A percentile compares a stretch with the other conserved stretches of the same genome.
These are phyloP conservation scores for Chytriomyces confervae DNA, from an alignment of 192 early-diverging fungal genomes.

Conservation along the genomic window DNA sequence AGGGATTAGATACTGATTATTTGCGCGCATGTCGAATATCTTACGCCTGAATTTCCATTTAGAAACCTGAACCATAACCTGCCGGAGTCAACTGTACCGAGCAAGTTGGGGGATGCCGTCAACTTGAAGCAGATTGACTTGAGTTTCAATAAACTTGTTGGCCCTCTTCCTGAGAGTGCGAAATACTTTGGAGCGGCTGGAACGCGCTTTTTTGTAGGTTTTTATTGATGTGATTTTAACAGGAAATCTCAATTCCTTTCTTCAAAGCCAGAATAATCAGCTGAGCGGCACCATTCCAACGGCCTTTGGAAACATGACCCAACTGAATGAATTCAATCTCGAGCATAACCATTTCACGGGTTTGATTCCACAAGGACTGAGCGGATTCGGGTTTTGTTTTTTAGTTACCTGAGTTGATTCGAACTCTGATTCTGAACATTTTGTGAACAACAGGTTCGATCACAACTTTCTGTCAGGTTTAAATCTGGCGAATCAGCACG, in stretches of 20 bases:
- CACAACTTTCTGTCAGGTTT: neutral
- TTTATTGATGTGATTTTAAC: neutral
- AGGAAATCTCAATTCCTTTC: neutral
- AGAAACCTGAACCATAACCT: neutral
- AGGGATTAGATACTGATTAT: neutral
- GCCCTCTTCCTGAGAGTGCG: neutral
- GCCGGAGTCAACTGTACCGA: neutral
- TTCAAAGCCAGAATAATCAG: neutral
- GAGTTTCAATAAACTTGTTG: neutral
- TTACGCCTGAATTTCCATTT: too few species aligned
- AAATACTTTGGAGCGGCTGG: neutral
- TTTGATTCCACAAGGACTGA: neutral
- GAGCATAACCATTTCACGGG: constrained; percentile 2
- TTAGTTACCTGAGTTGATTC: neutral
- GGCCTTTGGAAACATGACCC: neutral
- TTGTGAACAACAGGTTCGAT: neutral
- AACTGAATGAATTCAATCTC: neutral
- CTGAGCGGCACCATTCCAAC: neutral
- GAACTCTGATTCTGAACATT: neutral
- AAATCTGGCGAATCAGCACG: neutral
- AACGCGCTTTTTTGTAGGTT: neutral
- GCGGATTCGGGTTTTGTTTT: neutral
- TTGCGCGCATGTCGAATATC: neutral
- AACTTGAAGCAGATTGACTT: neutral
- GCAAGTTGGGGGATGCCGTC: neutral